Evolutionary conservation across 306 rosid genomes (phyloP).

Genomic region (Malus asiatica): DNA sequence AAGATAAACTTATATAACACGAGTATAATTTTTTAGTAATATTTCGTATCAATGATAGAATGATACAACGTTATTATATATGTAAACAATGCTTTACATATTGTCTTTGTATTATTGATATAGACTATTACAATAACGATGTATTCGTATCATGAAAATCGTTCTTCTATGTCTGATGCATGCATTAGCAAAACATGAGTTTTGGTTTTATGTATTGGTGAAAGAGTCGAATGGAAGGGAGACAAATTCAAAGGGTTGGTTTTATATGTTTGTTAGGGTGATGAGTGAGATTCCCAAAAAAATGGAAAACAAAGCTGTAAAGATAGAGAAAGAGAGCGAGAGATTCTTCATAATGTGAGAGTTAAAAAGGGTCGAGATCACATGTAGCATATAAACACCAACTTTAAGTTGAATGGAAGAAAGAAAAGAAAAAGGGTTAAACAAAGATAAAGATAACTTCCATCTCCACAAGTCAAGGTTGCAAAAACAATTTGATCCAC

Average conservation of each 20-base stretch:
- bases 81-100: no score
- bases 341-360: constrained; percentile 38
- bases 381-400: constrained; percentile 40
- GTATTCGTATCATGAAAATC: background rate
- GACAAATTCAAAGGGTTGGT: constrained; percentile 65
- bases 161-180: background rate
- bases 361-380: constrained; percentile 39
- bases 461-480: constrained; percentile 53
- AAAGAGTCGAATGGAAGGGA: constrained; percentile 37
- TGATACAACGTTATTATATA: no score
- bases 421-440: background rate
- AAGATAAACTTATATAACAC: no score
- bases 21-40: no score
- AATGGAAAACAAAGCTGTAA: constrained; percentile 21
- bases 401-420: constrained; percentile 38
- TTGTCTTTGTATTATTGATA: no score
- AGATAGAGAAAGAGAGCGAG: constrained; percentile 1
- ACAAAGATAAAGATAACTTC: background rate
- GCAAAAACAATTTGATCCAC: constrained; percentile 31
- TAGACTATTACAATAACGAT: accelerated
- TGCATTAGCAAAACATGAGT: background rate
- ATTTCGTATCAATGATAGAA: no score
- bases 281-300: constrained; percentile 62
- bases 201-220: constrained; percentile 9
- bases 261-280: constrained; percentile 50